Base-by-base conservation (phyloP, 352 stramenopile species). In the Globisporangium echinulatum region DNA sequence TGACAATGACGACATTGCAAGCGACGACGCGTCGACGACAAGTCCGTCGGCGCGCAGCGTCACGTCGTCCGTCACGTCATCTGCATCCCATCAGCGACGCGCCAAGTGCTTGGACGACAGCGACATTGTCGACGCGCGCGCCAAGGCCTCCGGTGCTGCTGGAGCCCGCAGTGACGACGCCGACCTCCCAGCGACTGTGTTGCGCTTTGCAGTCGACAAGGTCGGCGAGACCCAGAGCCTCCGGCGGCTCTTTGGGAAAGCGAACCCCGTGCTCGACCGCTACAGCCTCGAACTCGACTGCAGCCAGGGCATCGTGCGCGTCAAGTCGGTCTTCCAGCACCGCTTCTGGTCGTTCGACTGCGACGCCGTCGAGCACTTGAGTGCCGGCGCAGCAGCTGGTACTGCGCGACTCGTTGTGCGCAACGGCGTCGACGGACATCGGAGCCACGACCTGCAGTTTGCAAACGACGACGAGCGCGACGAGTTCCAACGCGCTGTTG, bases 251-350 rank as follows among this genome's bases (percentile, higher is more conserved):
- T 90, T 92, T 63, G 72, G 77, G 2, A 85, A 83, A 51, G 73
- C 77, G 15, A 90, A 92, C 53, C 75, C 82, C 8, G 65, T 89
- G 25, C 59, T 92, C 6, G 79, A 94, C 57, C 75, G 85, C 4
- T 94, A 90, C 61, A 91, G 81, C 8, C 64, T 94, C 17, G 81
- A 91, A 58, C 72, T 94, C 10, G 79, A 91, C 64, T 85, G 79
- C 46, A 67, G 71, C 19, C 79, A 90, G 61, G 76, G 77, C 36
- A 72, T 92, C 14, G 79, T 92, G 38, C 79, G 74, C 49, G 77
- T 85, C 9, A 92, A 91, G 58, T 92, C 80, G 4, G 82, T 94
- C 6, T 90, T 92, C 54, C 89, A 89, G 79, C 81, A 91, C 61
- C 79, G 80, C 9, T 87, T 81, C 52, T 92, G 80, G 75, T 85